A percentile compares a stretch with the other conserved stretches of the same genome.
Conservation (phyloP, 2,329 filamentous ascomycete genomes). For the Cladophialophora yegresii region DNA sequence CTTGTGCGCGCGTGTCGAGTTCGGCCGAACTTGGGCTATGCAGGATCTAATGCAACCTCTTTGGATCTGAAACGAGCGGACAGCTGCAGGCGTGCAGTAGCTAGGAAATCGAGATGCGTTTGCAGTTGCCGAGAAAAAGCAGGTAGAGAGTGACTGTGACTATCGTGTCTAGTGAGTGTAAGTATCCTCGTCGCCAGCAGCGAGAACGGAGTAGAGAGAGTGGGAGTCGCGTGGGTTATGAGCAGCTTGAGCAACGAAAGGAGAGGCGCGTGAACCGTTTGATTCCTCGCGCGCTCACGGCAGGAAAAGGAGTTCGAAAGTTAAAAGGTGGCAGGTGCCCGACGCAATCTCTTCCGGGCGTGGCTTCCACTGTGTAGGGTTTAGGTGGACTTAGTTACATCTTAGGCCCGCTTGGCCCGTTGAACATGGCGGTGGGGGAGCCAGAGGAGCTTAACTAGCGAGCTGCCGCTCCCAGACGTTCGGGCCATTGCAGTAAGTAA, state of each 20-base stretch:
- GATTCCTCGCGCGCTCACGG: neutral
- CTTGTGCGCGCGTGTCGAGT: neutral
- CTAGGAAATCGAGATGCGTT: neutral
- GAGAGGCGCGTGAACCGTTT: neutral
- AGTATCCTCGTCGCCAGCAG: constrained; percentile 6
- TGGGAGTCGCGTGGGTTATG: constrained; percentile 2
- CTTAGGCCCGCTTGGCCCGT: constrained; percentile 12
- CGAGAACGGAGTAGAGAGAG: neutral
- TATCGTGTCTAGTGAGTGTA: neutral
- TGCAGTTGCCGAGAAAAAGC: neutral
- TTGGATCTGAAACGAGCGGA: constrained; percentile 15
- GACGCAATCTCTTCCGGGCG: constrained; percentile 13
- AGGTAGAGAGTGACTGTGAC: neutral
- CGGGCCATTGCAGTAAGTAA: neutral
- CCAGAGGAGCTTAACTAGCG: neutral
- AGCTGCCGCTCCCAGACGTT: neutral
- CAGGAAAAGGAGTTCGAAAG: constrained; percentile 5
- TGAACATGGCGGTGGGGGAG: neutral
- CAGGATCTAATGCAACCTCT: constrained; percentile 18
- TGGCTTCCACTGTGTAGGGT: neutral
- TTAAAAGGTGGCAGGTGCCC: neutral
- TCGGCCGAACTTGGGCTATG: constrained; percentile 4
- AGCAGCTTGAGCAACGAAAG: neutral
- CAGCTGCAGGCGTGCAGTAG: constrained; percentile 11
- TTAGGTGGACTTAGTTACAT: constrained; percentile 6